Conservation (phyloP, 768 basidiomycete species). For the Cystofilobasidium ferigula region DNA sequence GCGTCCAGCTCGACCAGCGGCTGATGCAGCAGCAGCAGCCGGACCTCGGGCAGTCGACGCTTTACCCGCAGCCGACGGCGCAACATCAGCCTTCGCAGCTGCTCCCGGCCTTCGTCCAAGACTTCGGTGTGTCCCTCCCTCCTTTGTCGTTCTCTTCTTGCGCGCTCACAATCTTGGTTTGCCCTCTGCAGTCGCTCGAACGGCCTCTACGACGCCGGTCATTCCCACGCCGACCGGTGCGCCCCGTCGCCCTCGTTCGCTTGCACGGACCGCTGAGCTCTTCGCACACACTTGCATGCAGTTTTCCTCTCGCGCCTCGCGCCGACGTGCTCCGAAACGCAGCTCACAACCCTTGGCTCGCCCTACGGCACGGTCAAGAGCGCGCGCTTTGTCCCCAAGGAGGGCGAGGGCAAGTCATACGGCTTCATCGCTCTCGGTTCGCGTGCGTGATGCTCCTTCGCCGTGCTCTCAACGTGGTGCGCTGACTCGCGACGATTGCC, state of each 20-base stretch:
- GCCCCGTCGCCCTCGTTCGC: not conserved
- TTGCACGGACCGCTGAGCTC: not conserved
- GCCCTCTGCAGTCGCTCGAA: not conserved
- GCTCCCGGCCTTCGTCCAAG: not conserved
- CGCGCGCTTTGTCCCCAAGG: conserved; percentile 17
- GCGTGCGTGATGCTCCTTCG: not conserved
- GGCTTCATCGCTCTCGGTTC: conserved; percentile 19
- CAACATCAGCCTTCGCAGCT: too few species aligned
- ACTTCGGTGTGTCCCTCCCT: not conserved
- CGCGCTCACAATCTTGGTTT: too few species aligned
- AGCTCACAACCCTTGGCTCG: conserved; percentile 10
- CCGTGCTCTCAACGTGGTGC: too few species aligned
- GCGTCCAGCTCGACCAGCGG: not conserved
- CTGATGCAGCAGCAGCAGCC: not conserved
- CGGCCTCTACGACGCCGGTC: not conserved
- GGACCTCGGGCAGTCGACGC: too few species aligned
- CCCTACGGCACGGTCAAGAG: conserved; percentile 16
- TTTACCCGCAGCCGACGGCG: too few species aligned
- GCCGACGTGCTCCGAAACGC: conserved; percentile 14
- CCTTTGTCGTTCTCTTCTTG: not conserved
- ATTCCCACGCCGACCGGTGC: not conserved
- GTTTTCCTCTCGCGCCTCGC: conserved; percentile 21
- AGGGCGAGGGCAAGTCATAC: conserved; percentile 20
- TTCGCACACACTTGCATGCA: not conserved
- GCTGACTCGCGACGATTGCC: not conserved